Evolutionary conservation across 148 eudicot species (phyloP).

Genomic region (Rhododendron mucronatum): DNA sequence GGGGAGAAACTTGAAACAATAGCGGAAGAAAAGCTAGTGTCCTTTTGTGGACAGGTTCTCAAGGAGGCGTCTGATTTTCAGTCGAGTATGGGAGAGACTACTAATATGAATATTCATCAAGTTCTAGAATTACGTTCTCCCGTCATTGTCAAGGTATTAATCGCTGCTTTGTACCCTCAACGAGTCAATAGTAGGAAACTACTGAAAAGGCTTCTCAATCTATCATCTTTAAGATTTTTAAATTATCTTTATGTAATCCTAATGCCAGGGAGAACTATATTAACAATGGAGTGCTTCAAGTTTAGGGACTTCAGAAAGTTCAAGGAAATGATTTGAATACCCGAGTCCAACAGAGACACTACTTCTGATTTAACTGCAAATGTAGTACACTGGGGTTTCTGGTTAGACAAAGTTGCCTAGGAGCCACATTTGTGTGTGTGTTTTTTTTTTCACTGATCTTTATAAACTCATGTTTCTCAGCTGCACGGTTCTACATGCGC

Average conservation of each 20-base stretch:
- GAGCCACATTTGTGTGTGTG: background rate
- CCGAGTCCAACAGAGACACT: background rate
- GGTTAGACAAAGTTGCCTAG: background rate
- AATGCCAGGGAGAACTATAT: background rate
- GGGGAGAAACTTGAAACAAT: conserved; percentile 60
- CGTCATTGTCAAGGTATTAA: conserved; percentile 71
- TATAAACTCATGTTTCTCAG: background rate
- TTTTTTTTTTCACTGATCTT: background rate
- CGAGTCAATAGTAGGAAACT: background rate
- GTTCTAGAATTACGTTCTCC: conserved; percentile 94
- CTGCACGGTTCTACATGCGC: background rate
- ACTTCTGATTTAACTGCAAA: background rate
- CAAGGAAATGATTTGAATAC: background rate
- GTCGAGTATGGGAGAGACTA: conserved; percentile 61
- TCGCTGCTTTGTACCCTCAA: background rate
- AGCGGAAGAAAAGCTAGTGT: conserved; percentile 82
- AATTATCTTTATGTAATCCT: background rate
- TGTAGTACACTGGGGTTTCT: background rate
- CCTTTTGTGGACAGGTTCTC: conserved; percentile 85
- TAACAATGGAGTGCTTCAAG: background rate
- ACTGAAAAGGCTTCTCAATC: background rate
- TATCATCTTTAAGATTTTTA: background rate
- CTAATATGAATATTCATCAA: conserved; percentile 85
- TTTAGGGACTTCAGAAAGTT: background rate
- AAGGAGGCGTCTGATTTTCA: conserved; percentile 96